These are phyloP conservation scores for Colletotrichum phormii DNA, from an alignment of 2,329 filamentous ascomycete species.

Conservation along the genomic window DNA sequence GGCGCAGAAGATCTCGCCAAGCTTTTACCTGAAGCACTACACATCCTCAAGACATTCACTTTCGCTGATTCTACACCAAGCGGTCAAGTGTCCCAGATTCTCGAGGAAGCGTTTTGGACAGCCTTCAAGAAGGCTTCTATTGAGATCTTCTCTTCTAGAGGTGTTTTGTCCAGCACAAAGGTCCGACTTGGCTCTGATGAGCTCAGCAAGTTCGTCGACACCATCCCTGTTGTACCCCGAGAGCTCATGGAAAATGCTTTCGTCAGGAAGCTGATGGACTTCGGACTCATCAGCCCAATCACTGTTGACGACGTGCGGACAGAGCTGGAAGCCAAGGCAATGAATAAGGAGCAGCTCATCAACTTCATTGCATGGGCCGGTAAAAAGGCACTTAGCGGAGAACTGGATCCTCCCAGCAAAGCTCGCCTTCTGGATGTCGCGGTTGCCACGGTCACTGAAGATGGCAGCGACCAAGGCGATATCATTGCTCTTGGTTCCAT, in stretches of 20 bases:
- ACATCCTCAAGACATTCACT: constrained; percentile 88
- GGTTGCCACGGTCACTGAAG: constrained; percentile 74
- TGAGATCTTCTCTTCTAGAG: constrained; percentile 88
- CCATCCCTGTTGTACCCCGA: constrained; percentile 87
- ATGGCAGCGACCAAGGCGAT: constrained; percentile 69
- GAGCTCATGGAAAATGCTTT: constrained; percentile 81
- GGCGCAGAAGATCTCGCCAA: constrained; percentile 72
- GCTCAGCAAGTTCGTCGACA: constrained; percentile 80
- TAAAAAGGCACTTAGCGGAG: constrained; percentile 75
- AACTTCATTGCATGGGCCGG: constrained; percentile 89
- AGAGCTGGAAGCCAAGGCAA: constrained; percentile 84
- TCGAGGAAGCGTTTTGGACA: constrained; percentile 97
- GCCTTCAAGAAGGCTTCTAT: constrained; percentile 85
- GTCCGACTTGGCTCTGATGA: constrained; percentile 81
- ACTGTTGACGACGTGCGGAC: constrained; percentile 87
- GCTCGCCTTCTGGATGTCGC: constrained; percentile 82
- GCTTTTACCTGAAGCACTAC: constrained; percentile 82
- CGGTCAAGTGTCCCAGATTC: constrained; percentile 82
- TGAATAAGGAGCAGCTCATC: constrained; percentile 81
- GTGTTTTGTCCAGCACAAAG: constrained; percentile 84
- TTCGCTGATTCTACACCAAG: constrained; percentile 93
- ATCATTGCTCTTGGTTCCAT: constrained; percentile 85
- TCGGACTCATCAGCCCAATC: constrained; percentile 87
- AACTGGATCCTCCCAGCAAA: constrained; percentile 77
- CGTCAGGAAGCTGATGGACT: constrained; percentile 82